Conservation (phyloP, 441 rosid species). For the Populus hybrid region DNA sequence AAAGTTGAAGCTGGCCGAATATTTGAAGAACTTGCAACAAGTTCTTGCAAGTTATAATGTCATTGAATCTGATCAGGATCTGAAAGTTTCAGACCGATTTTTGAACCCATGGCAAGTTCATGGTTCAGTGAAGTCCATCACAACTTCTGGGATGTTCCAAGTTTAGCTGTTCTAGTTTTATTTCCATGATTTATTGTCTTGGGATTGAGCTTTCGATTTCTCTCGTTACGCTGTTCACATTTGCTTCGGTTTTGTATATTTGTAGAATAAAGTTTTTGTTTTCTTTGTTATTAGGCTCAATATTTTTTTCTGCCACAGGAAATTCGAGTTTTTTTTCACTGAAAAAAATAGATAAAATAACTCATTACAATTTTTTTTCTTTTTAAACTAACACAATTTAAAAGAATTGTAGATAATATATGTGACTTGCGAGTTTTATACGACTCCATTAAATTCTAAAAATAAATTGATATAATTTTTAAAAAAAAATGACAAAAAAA, state of each 20-base stretch:
- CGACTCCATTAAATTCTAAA: no score
- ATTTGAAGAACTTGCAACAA: constrained; percentile 28
- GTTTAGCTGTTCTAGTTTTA: neutral
- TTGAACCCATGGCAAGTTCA: constrained; percentile 22
- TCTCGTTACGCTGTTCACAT: neutral
- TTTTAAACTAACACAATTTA: no score
- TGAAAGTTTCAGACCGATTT: neutral
- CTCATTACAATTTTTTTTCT: no score
- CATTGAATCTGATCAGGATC: constrained; percentile 8
- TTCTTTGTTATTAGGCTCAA: neutral
- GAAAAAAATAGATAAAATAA: no score
- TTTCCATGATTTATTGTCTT: neutral
- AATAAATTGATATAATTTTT: no score
- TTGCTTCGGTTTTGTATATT: neutral
- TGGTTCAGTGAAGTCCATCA: constrained; percentile 20
- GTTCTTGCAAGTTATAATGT: constrained; percentile 8
- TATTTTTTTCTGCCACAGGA: neutral
- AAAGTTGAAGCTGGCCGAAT: constrained; percentile 31
- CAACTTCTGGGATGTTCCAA: constrained; percentile 20
- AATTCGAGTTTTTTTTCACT: neutral
- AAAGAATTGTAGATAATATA: no score
- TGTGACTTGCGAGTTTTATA: no score
- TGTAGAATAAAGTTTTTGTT: neutral
- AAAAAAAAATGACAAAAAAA: no score
- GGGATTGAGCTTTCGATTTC: neutral